Conservation (phyloP, 331 rosid genomes). For the Ulmus americana region DNA sequence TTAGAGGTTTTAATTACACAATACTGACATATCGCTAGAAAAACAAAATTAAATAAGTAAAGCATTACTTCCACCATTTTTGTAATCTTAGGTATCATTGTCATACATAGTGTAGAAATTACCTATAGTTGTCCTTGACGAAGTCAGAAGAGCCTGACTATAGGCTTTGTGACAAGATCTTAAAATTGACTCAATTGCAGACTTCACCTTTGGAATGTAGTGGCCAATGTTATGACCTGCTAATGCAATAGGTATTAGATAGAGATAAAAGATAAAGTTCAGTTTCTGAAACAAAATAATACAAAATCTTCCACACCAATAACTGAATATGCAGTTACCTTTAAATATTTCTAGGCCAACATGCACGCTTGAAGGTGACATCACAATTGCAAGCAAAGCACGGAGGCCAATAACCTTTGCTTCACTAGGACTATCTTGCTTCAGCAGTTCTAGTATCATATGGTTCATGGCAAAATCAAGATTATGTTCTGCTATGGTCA, state of each 20-base stretch:
- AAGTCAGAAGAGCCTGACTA: constrained; percentile 91
- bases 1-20: neutral
- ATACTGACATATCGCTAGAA: too few relatives aligned
- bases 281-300: constrained; percentile 2
- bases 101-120: constrained; percentile 26
- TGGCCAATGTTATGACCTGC: constrained; percentile 93
- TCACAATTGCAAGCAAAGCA: constrained; percentile 91
- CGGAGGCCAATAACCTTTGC: constrained; percentile 99
- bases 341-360: constrained; percentile 82
- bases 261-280: constrained; percentile 7
- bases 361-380: constrained; percentile 79
- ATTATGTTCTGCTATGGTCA: constrained; percentile 92
- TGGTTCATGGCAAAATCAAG: constrained; percentile 99
- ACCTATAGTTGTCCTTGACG: constrained; percentile 92
- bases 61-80: neutral
- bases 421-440: constrained; percentile 90
- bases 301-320: constrained; percentile 19
- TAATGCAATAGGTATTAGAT: constrained; percentile 25
- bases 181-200: constrained; percentile 85
- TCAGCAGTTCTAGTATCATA: constrained; percentile 88
- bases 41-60: neutral
- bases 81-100: neutral
- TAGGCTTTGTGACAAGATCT: constrained; percentile 75
- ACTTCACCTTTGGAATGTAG: constrained; percentile 92
- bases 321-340: constrained; percentile 41